Evolutionary conservation across 805 yeast species (phyloP).

Genomic region (Ascoidea tarda): DNA sequence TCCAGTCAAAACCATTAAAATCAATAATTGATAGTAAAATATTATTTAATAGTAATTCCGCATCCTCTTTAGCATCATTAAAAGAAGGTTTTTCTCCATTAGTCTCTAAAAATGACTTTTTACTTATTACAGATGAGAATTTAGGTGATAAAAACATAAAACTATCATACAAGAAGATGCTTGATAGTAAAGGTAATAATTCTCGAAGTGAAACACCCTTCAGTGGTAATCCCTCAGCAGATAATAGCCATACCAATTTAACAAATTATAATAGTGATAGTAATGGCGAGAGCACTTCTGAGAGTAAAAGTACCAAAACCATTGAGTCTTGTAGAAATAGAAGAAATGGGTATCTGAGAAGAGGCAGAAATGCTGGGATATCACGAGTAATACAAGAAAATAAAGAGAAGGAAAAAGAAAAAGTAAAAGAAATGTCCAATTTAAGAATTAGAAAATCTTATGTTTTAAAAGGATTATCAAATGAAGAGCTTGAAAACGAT

Average conservation of each 20-base stretch:
- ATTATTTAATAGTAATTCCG: slow-evolving; percentile 2
- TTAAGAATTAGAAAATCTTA: slow-evolving; percentile 2
- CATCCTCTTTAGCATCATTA: slow-evolving; percentile 6
- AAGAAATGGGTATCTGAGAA: not conserved
- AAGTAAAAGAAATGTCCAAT: not conserved
- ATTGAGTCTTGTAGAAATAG: not conserved
- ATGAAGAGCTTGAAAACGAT: slow-evolving; percentile 7
- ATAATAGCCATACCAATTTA: slow-evolving; percentile 9
- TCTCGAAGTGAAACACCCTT: slow-evolving; percentile 7
- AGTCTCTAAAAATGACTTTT: slow-evolving; percentile 19
- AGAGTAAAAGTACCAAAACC: slow-evolving; percentile 1
- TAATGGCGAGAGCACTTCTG: slow-evolving; percentile 1
- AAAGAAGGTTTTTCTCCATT: slow-evolving; percentile 20
- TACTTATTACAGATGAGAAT: slow-evolving; percentile 14
- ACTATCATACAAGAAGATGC: slow-evolving; percentile 12
- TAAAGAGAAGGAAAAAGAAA: not conserved
- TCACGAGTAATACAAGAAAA: not conserved
- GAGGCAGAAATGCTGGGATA: not conserved
- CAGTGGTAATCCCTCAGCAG: slow-evolving; percentile 8
- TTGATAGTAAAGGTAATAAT: slow-evolving; percentile 13
- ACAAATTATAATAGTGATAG: slow-evolving; percentile 1
- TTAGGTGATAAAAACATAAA: slow-evolving; percentile 7
- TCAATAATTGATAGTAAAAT: not conserved
- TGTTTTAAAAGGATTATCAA: slow-evolving; percentile 5
- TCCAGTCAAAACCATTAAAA: not conserved